phyloP scores from a whole-genome alignment of 164 flowering plant genomes.

The Saururus chinensis region DNA sequence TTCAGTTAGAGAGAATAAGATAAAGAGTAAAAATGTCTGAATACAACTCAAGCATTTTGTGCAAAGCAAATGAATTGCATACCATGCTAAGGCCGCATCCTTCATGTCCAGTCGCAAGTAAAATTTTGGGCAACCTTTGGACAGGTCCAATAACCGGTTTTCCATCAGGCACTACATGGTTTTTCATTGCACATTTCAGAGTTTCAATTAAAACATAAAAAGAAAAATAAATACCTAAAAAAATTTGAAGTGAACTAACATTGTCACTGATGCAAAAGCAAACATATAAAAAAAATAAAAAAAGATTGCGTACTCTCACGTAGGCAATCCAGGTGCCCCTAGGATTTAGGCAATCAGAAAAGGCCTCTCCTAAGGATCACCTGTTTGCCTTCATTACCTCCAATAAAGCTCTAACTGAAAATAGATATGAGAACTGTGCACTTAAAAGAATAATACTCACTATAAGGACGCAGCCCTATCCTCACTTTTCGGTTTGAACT shows the following conservation, averaged over 20 bases:
- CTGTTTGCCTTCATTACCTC: too few relatives aligned
- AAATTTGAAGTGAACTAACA: not conserved
- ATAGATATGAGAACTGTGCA: not conserved
- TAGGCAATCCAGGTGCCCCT: too few relatives aligned
- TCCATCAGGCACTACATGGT: constrained; percentile 71
- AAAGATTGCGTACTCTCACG: too few relatives aligned
- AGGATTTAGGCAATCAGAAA: too few relatives aligned
- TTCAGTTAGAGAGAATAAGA: too few relatives aligned
- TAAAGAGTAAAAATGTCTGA: too few relatives aligned
- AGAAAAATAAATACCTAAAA: not conserved
- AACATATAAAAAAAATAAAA: not conserved
- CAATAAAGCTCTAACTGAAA: too few relatives aligned
- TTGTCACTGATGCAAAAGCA: not conserved
- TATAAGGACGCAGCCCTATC: constrained; percentile 83
- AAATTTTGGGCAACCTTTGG: constrained; percentile 60
- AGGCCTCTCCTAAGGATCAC: too few relatives aligned
- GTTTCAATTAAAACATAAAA: not conserved
- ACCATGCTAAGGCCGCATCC: constrained; percentile 88
- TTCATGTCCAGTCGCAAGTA: constrained; percentile 90
- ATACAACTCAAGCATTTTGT: not conserved
- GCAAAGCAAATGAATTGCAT: not conserved
- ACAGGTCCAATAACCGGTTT: constrained; percentile 85
- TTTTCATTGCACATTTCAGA: not conserved
- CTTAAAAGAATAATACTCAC: constrained; percentile 30
- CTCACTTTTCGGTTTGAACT: constrained; percentile 40